Conservation (phyloP, 306 rosid species). For the Gynostemma pentaphyllum region DNA sequence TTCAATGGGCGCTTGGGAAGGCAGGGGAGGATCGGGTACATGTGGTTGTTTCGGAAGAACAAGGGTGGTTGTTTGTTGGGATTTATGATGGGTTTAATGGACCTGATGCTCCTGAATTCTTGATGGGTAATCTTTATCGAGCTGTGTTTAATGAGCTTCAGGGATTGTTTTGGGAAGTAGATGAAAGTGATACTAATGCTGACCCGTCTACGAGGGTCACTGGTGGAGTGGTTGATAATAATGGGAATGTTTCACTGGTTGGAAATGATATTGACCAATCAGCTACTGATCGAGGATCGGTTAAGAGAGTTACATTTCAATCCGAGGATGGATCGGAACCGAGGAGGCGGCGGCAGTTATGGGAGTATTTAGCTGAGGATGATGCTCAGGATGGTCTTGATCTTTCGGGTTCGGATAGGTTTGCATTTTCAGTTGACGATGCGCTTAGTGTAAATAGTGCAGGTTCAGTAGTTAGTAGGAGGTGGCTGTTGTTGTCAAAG, state of each 20-base stretch:
- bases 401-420: constrained; percentile 89
- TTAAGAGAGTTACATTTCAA: constrained; percentile 44
- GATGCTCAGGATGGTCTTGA: constrained; percentile 73
- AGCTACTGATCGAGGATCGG: constrained; percentile 22
- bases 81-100: constrained; percentile 87
- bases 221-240: constrained; percentile 5
- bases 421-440: constrained; percentile 84
- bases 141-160: constrained; percentile 74
- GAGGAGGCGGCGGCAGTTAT: constrained; percentile 48
- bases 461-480: constrained; percentile 60
- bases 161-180: constrained; percentile 78
- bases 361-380: constrained; percentile 78
- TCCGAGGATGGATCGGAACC: constrained; percentile 22
- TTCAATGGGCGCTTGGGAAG: constrained; percentile 90
- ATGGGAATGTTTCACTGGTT: constrained; percentile 7
- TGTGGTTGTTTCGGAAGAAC: constrained; percentile 82
- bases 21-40: constrained; percentile 95
- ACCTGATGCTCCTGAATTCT: constrained; percentile 81
- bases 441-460: constrained; percentile 70
- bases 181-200: constrained; percentile 18
- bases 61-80: constrained; percentile 86
- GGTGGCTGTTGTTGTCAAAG: constrained; percentile 68
- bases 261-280: constrained; percentile 15
- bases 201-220: constrained; percentile 1
- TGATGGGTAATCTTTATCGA: constrained; percentile 74